Percentiles rank a stretch among this genome's conserved stretches.
phyloP scores from a whole-genome alignment of 129 eudicot genomes.

The Dittrichia graveolens region DNA sequence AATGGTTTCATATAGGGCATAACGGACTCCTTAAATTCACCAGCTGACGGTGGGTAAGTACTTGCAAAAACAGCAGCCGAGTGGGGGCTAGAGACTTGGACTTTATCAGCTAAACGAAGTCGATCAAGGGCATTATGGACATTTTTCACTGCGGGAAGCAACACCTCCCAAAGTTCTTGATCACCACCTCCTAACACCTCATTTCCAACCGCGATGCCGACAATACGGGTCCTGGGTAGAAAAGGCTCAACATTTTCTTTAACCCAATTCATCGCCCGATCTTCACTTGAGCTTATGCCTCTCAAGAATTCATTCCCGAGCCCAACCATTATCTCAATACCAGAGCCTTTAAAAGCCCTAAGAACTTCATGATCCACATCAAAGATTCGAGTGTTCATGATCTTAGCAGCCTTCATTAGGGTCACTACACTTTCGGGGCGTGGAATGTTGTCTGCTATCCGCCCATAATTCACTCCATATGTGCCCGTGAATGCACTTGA shows the following conservation, averaged over 20 bases:
- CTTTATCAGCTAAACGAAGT: slow-evolving; percentile 40
- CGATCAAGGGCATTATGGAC: slow-evolving; percentile 71
- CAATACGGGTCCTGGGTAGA: slow-evolving; percentile 62
- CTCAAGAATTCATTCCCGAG: slow-evolving; percentile 63
- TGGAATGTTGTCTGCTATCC: slow-evolving; percentile 86
- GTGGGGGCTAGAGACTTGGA: slow-evolving; percentile 85
- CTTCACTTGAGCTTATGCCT: slow-evolving; percentile 56
- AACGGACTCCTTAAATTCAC: slow-evolving; percentile 65
- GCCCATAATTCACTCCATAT: slow-evolving; percentile 87
- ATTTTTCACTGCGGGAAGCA: slow-evolving; percentile 64
- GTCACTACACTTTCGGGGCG: slow-evolving; percentile 78
- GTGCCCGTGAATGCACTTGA: slow-evolving; percentile 76
- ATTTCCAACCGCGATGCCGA: slow-evolving; percentile 86
- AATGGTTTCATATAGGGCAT: slow-evolving; percentile 78
- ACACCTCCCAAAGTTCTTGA: slow-evolving; percentile 67
- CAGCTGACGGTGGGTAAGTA: slow-evolving; percentile 86
- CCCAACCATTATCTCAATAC: slow-evolving; percentile 76
- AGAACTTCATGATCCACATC: slow-evolving; percentile 79
- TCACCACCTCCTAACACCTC: slow-evolving; percentile 63
- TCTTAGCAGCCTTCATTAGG: slow-evolving; percentile 68
- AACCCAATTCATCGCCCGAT: slow-evolving; percentile 75
- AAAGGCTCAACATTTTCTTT: slow-evolving; percentile 76
- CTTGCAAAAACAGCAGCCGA: slow-evolving; percentile 78
- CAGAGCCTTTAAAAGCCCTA: slow-evolving; percentile 60
- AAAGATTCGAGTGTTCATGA: slow-evolving; percentile 79